Evolutionary conservation across 148 eudicot genomes (phyloP).

Genomic region (Fagopyrum homotropicum): DNA sequence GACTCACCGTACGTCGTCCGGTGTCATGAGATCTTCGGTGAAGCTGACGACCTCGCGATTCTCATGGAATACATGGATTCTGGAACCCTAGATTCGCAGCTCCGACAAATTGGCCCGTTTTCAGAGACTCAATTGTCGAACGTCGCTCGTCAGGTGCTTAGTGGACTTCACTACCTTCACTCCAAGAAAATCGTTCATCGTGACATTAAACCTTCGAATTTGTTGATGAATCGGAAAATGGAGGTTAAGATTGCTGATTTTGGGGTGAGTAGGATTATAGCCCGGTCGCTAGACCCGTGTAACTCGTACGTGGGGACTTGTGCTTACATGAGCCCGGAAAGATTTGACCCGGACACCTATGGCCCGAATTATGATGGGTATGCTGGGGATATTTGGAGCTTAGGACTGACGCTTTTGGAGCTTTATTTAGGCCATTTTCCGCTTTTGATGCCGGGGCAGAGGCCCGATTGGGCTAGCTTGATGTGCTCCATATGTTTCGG

Average conservation of each 20-base stretch:
- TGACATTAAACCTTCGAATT: constrained; percentile 73
- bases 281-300: constrained; percentile 74
- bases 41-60: constrained; percentile 41
- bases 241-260: constrained; percentile 84
- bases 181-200: constrained; percentile 75
- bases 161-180: constrained; percentile 61
- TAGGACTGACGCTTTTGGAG: constrained; percentile 74
- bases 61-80: constrained; percentile 77
- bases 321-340: constrained; percentile 93
- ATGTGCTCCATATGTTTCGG: constrained; percentile 97
- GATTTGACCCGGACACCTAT: constrained; percentile 86
- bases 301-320: constrained; percentile 91
- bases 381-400: constrained; percentile 86
- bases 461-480: constrained; percentile 90
- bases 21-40: constrained; percentile 49
- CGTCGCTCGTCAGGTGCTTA: constrained; percentile 48
- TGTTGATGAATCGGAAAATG: constrained; percentile 38
- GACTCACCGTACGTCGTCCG: constrained; percentile 63
- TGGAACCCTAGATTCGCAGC: constrained; percentile 50
- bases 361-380: constrained; percentile 77
- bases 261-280: constrained; percentile 82
- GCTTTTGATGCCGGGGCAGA: constrained; percentile 53
- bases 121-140: constrained; percentile 26
- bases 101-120: constrained; percentile 27
- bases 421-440: constrained; percentile 82